A percentile compares a stretch with the other conserved stretches of the same genome.
phyloP scores from a whole-genome alignment of 2,329 filamentous ascomycete species.

The Diaporthe ampelina region DNA sequence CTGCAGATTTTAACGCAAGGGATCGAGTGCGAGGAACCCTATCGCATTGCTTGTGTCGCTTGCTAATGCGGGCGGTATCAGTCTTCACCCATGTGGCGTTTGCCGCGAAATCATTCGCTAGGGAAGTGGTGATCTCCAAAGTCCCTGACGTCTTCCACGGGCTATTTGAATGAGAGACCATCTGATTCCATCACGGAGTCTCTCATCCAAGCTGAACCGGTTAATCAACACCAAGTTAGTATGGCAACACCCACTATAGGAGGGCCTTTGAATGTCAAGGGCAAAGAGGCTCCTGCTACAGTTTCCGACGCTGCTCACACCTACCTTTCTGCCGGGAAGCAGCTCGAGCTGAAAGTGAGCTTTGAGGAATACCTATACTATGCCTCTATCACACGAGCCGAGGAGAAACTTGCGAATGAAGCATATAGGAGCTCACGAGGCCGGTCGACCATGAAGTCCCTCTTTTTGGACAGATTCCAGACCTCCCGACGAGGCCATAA shows the following conservation, averaged over 20 bases:
- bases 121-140: not conserved
- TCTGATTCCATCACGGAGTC: not conserved
- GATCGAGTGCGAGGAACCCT: conserved; percentile 18
- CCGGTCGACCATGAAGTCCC: not conserved
- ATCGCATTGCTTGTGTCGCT: conserved; percentile 13
- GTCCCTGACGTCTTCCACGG: not conserved
- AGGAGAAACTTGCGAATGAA: conserved; percentile 20
- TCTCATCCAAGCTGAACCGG: not conserved
- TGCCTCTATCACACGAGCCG: conserved; percentile 30
- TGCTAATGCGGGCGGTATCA: conserved; percentile 8
- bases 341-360: conserved; percentile 1
- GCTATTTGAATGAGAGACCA: not conserved
- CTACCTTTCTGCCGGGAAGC: conserved; percentile 4
- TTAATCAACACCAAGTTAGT: not conserved
- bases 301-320: not conserved
- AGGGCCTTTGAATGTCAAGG: conserved; percentile 16
- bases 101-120: not conserved
- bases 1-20: not conserved
- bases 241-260: conserved; percentile 15
- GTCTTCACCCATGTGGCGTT: not conserved
- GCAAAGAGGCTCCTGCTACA: not conserved
- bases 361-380: conserved; percentile 29
- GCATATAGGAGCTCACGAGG: not conserved
- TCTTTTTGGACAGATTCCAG: conserved; percentile 3
- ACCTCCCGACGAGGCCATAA: not conserved